Evolutionary conservation across 2,329 filamentous ascomycete genomes (phyloP).

Genomic region (Diaporthe aspalathi): DNA sequence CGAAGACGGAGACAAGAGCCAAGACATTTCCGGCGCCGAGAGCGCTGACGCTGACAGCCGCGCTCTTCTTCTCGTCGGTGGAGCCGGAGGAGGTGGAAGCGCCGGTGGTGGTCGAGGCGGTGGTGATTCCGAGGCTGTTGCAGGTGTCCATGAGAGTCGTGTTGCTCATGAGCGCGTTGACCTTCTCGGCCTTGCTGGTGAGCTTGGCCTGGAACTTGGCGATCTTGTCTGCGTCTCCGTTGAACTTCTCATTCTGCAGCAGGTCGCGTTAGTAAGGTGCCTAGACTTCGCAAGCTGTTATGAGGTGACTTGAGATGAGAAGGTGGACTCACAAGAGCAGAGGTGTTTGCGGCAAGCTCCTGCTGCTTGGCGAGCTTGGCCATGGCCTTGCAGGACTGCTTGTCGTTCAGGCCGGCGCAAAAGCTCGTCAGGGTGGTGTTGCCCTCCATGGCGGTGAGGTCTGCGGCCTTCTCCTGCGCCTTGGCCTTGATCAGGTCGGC

Average conservation of each 20-base stretch:
- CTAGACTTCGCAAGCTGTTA: too few species aligned
- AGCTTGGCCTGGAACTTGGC: conserved; percentile 49
- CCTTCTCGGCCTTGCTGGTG: conserved; percentile 44
- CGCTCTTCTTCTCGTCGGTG: conserved; percentile 21
- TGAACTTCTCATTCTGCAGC: conserved; percentile 46
- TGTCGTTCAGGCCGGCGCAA: conserved; percentile 42
- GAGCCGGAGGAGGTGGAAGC: not conserved
- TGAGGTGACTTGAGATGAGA: too few species aligned
- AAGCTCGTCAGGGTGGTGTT: conserved; percentile 44
- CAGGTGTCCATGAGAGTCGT: conserved; percentile 47
- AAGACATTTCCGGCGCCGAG: conserved; percentile 32
- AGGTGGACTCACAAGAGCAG: conserved; percentile 43
- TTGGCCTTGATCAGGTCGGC: conserved; percentile 45
- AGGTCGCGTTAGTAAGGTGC: not conserved
- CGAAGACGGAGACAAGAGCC: conserved; percentile 27
- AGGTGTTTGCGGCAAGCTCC: conserved; percentile 46
- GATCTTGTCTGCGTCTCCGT: conserved; percentile 51
- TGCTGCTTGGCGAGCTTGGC: conserved; percentile 41
- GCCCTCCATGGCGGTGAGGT: conserved; percentile 43
- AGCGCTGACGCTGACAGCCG: conserved; percentile 16
- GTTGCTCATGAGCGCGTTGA: conserved; percentile 49
- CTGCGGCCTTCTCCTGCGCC: conserved; percentile 40
- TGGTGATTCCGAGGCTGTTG: conserved; percentile 33
- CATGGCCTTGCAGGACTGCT: conserved; percentile 40
- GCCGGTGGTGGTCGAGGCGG: conserved; percentile 15